Percentiles rank a stretch among this genome's conserved stretches.
Conservation (phyloP, 495 filamentous ascomycete genomes). For the Tirmania nivea region DNA sequence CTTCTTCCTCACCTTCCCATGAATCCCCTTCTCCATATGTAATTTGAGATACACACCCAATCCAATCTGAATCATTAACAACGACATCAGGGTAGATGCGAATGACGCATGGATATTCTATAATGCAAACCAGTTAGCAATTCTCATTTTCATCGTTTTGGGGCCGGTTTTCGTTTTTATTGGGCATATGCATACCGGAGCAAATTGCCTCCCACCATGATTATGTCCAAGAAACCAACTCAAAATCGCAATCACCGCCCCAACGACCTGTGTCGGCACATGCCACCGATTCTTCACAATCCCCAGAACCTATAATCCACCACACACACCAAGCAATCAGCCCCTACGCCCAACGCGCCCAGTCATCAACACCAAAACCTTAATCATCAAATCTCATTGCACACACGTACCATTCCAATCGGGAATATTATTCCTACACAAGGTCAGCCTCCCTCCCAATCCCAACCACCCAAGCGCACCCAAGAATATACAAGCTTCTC, state of each 20-base stretch:
- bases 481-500: background rate
- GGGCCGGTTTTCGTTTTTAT: background rate
- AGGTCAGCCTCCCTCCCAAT: too few species aligned
- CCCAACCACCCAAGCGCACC: too few species aligned
- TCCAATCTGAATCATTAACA: constrained; percentile 53
- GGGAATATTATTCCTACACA: constrained; percentile 48
- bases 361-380: too few species aligned
- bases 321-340: too few species aligned
- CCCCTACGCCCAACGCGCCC: too few species aligned
- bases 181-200: constrained; percentile 17
- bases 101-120: constrained; percentile 63
- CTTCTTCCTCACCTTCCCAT: constrained; percentile 51
- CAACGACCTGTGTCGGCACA: constrained; percentile 66
- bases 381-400: background rate
- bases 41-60: constrained; percentile 76
- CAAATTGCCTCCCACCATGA: constrained; percentile 76
- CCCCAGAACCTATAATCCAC: constrained; percentile 29
- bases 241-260: constrained; percentile 49
- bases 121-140: background rate
- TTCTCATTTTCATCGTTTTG: background rate
- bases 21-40: constrained; percentile 63
- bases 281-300: constrained; percentile 85
- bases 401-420: constrained; percentile 54
- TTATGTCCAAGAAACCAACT: constrained; percentile 81
- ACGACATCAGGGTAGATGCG: constrained; percentile 54